Evolutionary conservation across 2,329 filamentous ascomycete genomes (phyloP).

Genomic region (Penicillium verrucosum): DNA sequence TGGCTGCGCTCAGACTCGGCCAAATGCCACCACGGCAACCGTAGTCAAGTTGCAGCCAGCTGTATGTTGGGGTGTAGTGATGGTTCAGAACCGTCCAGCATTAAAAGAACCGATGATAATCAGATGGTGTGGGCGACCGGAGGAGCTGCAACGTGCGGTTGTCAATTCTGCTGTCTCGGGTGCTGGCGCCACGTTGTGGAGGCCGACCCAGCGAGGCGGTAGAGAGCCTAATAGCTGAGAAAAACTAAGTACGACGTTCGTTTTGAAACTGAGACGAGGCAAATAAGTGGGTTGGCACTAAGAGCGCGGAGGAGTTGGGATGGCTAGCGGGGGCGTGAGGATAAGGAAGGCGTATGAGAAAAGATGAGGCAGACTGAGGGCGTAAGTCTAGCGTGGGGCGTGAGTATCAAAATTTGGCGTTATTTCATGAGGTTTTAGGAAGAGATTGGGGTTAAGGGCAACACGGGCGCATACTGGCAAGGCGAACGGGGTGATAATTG

Average conservation of each 20-base stretch:
- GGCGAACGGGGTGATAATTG: constrained; percentile 1
- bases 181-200: constrained; percentile 12
- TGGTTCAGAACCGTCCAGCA: constrained; percentile 15
- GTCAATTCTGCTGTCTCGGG: constrained; percentile 8
- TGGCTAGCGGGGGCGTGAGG: constrained; percentile 1
- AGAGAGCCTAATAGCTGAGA: neutral
- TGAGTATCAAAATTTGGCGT: neutral
- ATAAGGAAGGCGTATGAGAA: neutral
- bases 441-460: neutral
- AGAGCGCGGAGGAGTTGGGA: constrained; percentile 4
- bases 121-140: constrained; percentile 3
- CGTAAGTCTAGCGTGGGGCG: neutral
- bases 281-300: neutral
- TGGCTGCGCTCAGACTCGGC: constrained; percentile 24
- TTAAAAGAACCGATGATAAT: constrained; percentile 18
- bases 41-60: constrained; percentile 23
- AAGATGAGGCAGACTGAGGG: neutral
- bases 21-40: constrained; percentile 19
- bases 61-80: constrained; percentile 13
- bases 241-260: neutral
- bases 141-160: constrained; percentile 7
- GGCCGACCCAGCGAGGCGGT: constrained; percentile 6
- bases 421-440: constrained; percentile 1
- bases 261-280: neutral
- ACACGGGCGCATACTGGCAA: constrained; percentile 3